Base-by-base conservation (phyloP, 2,329 filamentous ascomycete genomes). In the Phyllosticta capitalensis region DNA sequence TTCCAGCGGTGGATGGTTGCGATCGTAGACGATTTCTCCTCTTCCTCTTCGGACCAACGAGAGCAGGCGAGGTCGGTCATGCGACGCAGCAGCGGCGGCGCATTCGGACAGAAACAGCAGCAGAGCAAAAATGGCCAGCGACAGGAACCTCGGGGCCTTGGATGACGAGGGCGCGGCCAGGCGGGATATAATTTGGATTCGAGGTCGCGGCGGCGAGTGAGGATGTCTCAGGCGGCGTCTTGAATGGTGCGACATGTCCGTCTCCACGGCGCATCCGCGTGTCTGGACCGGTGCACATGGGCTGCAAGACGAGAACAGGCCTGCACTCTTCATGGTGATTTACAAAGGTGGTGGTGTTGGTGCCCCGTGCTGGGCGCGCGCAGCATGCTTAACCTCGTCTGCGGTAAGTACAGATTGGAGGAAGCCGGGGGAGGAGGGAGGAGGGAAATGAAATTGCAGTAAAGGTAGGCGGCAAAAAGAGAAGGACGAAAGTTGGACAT, bases 241-340 rank as follows among this genome's bases (percentile, higher is more conserved):
- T n/a, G 17, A 45, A 60, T 60, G 58, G 58, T 60, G 58, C 58
- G 58, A 60, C 58, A 60, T 49, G 3, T 28, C 54, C 19, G 54
- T 50, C 24, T 26, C 24, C 24, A 26, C 24, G 24, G 24, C 24
- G 24, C 24, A 26, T 26, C 24, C 24, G 24, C 24, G 7, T 7
- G 24, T 26, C 24, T 26, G 45, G 38, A n/a, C n/a, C 33, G 21
- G 49, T 45, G 30, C 49, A 53, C 51, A 17, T 53, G 58, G 58
- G 58, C 58, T 59, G 58, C 58, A 59, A 19, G 58, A 59, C 58
- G 58, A 59, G 58, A 55, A 55, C 58, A 45, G n/a, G 6, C 17
- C 6, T 7, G 38, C 6, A 5, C 12, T 6, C n/a, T 45, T 45
- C 14, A 45, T 45, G 38, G 17, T n/a, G 5, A 7, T 45, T 17